Base-by-base conservation (phyloP, 306 rosid genomes). In the Oxytropis ochrocephala region DNA sequence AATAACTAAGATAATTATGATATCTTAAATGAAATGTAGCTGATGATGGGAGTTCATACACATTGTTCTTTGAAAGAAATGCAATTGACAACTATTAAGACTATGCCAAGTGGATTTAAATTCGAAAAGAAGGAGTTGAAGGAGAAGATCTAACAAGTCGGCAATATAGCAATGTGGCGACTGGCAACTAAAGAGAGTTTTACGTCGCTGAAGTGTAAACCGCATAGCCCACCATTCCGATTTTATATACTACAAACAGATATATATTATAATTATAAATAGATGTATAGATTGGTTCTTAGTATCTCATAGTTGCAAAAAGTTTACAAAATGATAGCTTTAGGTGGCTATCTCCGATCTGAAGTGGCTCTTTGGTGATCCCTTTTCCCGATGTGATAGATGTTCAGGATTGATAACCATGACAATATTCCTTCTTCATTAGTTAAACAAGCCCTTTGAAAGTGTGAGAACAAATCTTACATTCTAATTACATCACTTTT, bases 361-460 rank as follows among this genome's bases (percentile, higher is more conserved):
- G 46, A 75, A 75, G 74, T 64, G 53, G 65, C 13, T 55, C 64
- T 43, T 36, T 64, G 57, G 48, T 51, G 56, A 57, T 21, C 70
- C 39, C 47, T 74, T 64, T 35, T 13, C 48, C 18, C 50, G 32
- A 42, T 75, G 71, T 46, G 48, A 14, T 52, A 41, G 46, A 50
- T 10, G 5, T 43, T 57, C 41, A 64, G 29, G 59, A 33, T 70
- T 75, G 53, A 42, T 51, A 65, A 72, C 55, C 14, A 48, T 35
- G 57, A 60, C 24, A 62, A 24, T 54, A 39, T 58, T n/a, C 63
- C 46, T n/a, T 60, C 79, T 69, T 69, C 62, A 35, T 47, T 65
- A 41, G 61, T 49, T 73, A 43, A 53, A 35, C 35, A 57, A 36
- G 27, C 48, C 70, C 42, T 30, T 33, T 48, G 53, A 54, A 77